A percentile compares a stretch with the other conserved stretches of the same genome.
phyloP scores from a whole-genome alignment of 2,329 filamentous ascomycete species.

The Diaporthe velutina region DNA sequence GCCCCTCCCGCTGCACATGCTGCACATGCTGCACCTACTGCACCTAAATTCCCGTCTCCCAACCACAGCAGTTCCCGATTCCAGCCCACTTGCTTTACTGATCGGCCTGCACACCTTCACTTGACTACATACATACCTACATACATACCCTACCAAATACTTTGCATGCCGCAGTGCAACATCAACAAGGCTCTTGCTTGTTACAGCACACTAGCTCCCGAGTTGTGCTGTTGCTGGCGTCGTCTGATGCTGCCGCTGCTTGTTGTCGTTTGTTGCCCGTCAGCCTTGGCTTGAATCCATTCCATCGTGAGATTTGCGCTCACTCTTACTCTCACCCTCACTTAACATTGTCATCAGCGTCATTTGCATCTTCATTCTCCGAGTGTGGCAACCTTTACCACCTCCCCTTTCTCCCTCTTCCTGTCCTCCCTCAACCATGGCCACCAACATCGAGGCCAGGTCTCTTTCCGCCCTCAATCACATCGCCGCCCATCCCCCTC shows the following conservation, averaged over 20 bases:
- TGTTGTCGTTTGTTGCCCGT: not conserved
- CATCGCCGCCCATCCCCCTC: slow-evolving; percentile 87
- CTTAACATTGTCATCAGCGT: not conserved
- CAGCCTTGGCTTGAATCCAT: not conserved
- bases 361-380: not conserved
- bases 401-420: not conserved
- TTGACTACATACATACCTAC: not conserved
- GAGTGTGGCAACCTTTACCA: not conserved
- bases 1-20: not conserved
- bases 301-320: not conserved
- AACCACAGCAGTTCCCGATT: slow-evolving; percentile 25
- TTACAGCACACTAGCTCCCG: not conserved
- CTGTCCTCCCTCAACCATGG: slow-evolving; percentile 8
- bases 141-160: too few species aligned
- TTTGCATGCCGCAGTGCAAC: slow-evolving; percentile 9
- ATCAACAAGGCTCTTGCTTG: not conserved
- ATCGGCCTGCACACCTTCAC: not conserved
- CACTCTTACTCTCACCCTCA: not conserved
- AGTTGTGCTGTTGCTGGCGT: not conserved
- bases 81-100: slow-evolving; percentile 7
- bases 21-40: not conserved
- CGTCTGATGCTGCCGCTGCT: not conserved
- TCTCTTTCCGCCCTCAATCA: slow-evolving; percentile 85
- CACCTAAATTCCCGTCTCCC: not conserved
- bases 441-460: slow-evolving; percentile 76